Evolutionary conservation across 2,329 filamentous ascomycete genomes (phyloP).

Genomic region (Diplodia intermedia): DNA sequence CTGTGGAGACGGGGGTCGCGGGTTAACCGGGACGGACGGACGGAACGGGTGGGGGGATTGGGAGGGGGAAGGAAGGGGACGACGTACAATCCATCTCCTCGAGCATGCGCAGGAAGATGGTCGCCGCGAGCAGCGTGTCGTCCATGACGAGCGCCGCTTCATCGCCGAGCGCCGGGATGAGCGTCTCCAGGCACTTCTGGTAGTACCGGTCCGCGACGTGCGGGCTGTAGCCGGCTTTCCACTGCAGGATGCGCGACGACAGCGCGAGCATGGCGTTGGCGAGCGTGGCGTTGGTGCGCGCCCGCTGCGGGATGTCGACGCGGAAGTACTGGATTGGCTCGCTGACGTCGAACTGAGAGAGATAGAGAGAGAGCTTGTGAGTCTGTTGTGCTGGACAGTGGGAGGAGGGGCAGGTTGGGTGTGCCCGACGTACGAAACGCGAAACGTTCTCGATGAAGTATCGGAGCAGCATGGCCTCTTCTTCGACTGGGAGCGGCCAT

Average conservation of each 20-base stretch:
- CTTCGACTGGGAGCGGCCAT: conserved; percentile 47
- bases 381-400: neutral
- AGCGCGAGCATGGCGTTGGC: conserved; percentile 54
- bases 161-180: conserved; percentile 52
- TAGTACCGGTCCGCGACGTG: conserved; percentile 53
- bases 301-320: conserved; percentile 46
- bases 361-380: neutral
- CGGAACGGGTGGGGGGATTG: neutral
- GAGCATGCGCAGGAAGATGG: conserved; percentile 50
- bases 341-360: conserved; percentile 46
- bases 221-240: conserved; percentile 49
- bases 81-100: conserved; percentile 52
- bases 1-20: neutral
- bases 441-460: conserved; percentile 48
- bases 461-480: conserved; percentile 48
- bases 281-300: conserved; percentile 48
- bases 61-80: no score
- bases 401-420: no score
- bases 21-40: neutral
- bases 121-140: conserved; percentile 51
- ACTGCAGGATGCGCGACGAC: conserved; percentile 52
- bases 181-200: conserved; percentile 49
- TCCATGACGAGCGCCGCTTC: conserved; percentile 49
- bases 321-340: conserved; percentile 45
- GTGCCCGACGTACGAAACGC: conserved; percentile 41